phyloP scores from a whole-genome alignment of 495 filamentous ascomycete genomes.

The Oidiodendron maius region DNA sequence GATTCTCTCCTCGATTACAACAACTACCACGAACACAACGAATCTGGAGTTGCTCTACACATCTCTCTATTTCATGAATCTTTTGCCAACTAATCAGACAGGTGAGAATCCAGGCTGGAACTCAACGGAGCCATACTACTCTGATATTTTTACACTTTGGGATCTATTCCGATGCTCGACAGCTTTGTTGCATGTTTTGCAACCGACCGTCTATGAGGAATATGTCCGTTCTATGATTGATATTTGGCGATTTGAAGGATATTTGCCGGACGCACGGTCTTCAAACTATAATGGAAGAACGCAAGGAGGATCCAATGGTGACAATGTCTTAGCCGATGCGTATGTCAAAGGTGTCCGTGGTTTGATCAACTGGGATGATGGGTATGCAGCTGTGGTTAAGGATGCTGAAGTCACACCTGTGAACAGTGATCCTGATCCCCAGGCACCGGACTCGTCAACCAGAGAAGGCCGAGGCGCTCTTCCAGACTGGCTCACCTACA shows the following conservation, averaged over 20 bases:
- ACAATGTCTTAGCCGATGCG: constrained; percentile 69
- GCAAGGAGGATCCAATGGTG: constrained; percentile 68
- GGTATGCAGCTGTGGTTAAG: constrained; percentile 62
- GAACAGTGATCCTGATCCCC: constrained; percentile 49
- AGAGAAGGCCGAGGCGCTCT: constrained; percentile 67
- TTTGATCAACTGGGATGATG: constrained; percentile 61
- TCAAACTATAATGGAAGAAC: constrained; percentile 66
- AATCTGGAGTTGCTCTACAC: constrained; percentile 57
- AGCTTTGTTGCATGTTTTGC: constrained; percentile 57
- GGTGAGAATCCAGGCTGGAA: constrained; percentile 65
- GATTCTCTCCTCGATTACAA: constrained; percentile 57
- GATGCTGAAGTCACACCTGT: constrained; percentile 57
- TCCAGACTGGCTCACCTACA: constrained; percentile 58
- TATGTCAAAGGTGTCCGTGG: constrained; percentile 64
- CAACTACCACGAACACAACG: constrained; percentile 46
- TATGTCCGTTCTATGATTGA: constrained; percentile 64
- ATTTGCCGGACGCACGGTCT: constrained; percentile 55
- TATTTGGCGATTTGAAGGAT: constrained; percentile 64
- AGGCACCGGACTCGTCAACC: constrained; percentile 55
- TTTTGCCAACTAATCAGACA: constrained; percentile 66
- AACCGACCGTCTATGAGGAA: constrained; percentile 45
- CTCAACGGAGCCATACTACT: constrained; percentile 60
- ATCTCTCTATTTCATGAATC: constrained; percentile 61
- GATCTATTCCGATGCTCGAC: constrained; percentile 59
- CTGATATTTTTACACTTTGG: constrained; percentile 55